These are phyloP conservation scores for Poronia punctata DNA, from an alignment of 495 filamentous ascomycete species.

Conservation along the genomic window DNA sequence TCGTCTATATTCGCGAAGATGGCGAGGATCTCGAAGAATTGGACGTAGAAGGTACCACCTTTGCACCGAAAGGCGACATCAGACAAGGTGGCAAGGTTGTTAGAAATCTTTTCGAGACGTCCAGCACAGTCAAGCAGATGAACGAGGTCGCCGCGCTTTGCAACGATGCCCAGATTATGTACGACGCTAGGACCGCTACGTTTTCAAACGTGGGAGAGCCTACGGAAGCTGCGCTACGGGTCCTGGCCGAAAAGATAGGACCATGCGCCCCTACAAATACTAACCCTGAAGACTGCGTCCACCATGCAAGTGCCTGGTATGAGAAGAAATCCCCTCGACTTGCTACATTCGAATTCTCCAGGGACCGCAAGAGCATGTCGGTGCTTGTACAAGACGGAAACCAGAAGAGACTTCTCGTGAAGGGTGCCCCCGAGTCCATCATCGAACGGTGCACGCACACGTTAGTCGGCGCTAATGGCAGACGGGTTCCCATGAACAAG, in stretches of 20 bases:
- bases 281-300: slow-evolving; percentile 51
- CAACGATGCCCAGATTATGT: slow-evolving; percentile 79
- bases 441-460: slow-evolving; percentile 82
- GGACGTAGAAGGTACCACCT: slow-evolving; percentile 89
- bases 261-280: slow-evolving; percentile 36
- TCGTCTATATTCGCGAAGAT: slow-evolving; percentile 70
- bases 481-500: slow-evolving; percentile 60
- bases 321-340: slow-evolving; percentile 66
- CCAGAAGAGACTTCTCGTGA: slow-evolving; percentile 79
- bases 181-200: slow-evolving; percentile 62
- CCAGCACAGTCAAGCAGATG: slow-evolving; percentile 72
- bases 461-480: slow-evolving; percentile 67
- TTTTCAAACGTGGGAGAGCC: slow-evolving; percentile 91
- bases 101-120: slow-evolving; percentile 63
- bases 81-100: slow-evolving; percentile 58
- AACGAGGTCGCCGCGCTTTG: slow-evolving; percentile 83
- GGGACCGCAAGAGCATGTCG: slow-evolving; percentile 99
- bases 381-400: slow-evolving; percentile 68
- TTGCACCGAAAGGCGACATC: slow-evolving; percentile 75
- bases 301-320: slow-evolving; percentile 78
- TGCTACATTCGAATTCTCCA: slow-evolving; percentile 93
- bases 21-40: slow-evolving; percentile 79
- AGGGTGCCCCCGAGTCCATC: slow-evolving; percentile 92
- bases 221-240: slow-evolving; percentile 89
- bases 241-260: slow-evolving; percentile 91